phyloP scores from a whole-genome alignment of 1,139 yeast genomes.

The Yamadazyma friedrichii region DNA sequence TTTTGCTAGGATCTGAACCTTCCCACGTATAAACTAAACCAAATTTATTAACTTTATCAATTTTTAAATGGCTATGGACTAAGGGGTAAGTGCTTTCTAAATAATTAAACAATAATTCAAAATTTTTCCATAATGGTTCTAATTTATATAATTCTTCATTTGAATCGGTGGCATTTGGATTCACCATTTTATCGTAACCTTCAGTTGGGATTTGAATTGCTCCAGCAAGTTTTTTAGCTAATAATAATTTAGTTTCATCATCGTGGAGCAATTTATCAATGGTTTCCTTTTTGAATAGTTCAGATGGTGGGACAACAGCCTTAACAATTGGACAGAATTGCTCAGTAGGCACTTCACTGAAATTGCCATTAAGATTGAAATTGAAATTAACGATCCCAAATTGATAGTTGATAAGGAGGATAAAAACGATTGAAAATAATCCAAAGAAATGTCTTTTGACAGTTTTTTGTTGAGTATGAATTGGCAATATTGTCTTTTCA shows the following conservation, averaged over 20 bases:
- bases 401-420: not conserved
- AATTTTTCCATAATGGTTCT: conserved; percentile 32
- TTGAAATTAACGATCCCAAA: not conserved
- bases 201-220: conserved; percentile 67
- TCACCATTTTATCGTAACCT: conserved; percentile 49
- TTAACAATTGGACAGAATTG: conserved; percentile 34
- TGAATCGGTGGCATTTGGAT: conserved; percentile 23
- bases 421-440: not conserved
- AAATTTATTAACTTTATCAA: conserved; percentile 32
- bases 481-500: conserved; percentile 1
- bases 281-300: conserved; percentile 22
- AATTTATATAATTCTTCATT: conserved; percentile 25
- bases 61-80: conserved; percentile 30
- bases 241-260: conserved; percentile 33
- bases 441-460: not conserved
- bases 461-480: not conserved
- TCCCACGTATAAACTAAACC: conserved; percentile 39
- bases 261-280: conserved; percentile 33
- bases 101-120: conserved; percentile 27
- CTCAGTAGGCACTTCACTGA: conserved; percentile 12
- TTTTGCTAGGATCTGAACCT: conserved; percentile 24
- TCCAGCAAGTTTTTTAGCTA: conserved; percentile 46
- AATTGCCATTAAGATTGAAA: not conserved
- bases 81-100: conserved; percentile 31
- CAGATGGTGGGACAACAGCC: conserved; percentile 28